Evolutionary conservation across 2,329 filamentous ascomycete genomes (phyloP).

Genomic region (Phoma sp.): DNA sequence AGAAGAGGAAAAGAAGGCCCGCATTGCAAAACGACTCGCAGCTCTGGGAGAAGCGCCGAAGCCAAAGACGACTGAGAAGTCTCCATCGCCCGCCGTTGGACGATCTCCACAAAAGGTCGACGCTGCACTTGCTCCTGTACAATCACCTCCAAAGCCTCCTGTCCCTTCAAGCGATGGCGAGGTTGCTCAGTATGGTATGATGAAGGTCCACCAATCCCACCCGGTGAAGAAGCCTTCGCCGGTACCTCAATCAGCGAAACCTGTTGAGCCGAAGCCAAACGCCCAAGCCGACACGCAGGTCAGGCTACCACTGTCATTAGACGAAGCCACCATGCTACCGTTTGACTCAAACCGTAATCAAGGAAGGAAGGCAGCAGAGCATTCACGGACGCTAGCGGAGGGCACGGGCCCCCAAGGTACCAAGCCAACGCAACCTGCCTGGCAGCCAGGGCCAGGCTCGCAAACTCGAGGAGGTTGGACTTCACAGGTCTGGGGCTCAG

Average conservation of each 20-base stretch:
- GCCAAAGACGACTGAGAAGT: conserved; percentile 46
- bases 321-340: conserved; percentile 25
- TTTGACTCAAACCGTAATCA: conserved; percentile 31
- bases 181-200: conserved; percentile 66
- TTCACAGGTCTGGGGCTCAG: conserved; percentile 75
- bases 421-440: conserved; percentile 36
- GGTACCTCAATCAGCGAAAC: conserved; percentile 19
- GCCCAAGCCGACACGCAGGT: conserved; percentile 27
- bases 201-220: conserved; percentile 66
- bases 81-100: conserved; percentile 42
- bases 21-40: conserved; percentile 75
- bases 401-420: conserved; percentile 22
- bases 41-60: conserved; percentile 66
- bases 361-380: conserved; percentile 22
- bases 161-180: conserved; percentile 63
- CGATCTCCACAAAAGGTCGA: conserved; percentile 55
- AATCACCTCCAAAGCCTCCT: conserved; percentile 63
- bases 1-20: conserved; percentile 73
- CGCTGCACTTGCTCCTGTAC: conserved; percentile 41
- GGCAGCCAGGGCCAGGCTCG: conserved; percentile 34
- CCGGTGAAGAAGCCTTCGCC: conserved; percentile 49
- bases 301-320: conserved; percentile 24
- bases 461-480: conserved; percentile 38
- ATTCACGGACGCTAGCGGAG: conserved; percentile 24
- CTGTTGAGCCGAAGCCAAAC: conserved; percentile 30